These are phyloP conservation scores for Cyclaneusma minus DNA, from an alignment of 2,329 filamentous ascomycete genomes.

Conservation along the genomic window DNA sequence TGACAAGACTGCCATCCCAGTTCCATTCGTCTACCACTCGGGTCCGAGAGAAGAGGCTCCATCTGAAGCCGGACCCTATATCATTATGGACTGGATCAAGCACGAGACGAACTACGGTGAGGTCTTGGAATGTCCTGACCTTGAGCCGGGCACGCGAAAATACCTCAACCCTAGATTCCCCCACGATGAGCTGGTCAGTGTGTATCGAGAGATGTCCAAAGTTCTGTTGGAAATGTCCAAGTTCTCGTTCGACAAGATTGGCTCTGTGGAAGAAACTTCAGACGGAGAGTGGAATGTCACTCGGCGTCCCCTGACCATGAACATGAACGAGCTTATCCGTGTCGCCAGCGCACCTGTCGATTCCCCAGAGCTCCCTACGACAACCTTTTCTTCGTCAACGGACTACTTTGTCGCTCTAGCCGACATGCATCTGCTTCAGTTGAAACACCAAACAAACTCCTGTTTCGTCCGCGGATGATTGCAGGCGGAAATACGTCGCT, in stretches of 20 bases:
- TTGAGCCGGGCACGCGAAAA: constrained; percentile 12
- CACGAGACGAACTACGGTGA: constrained; percentile 10
- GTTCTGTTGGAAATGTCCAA: constrained; percentile 23
- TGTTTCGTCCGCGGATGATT: constrained; percentile 18
- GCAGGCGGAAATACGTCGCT: constrained; percentile 19
- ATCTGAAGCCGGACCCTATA: constrained; percentile 17
- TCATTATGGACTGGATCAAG: constrained; percentile 19
- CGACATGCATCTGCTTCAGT: constrained; percentile 24
- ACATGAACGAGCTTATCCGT: constrained; percentile 25
- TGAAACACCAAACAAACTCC: constrained; percentile 23
- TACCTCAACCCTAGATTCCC: constrained; percentile 20
- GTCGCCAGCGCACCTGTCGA: constrained; percentile 12
- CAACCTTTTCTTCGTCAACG: constrained; percentile 17
- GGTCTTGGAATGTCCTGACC: constrained; percentile 14
- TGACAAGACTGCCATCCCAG: constrained; percentile 11
- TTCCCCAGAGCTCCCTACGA: constrained; percentile 10
- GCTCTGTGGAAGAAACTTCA: constrained; percentile 18
- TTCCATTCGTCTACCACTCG: constrained; percentile 11
- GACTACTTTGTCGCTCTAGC: constrained; percentile 24
- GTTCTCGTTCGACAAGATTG: constrained; percentile 23
- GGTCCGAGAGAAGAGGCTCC: constrained; percentile 8
- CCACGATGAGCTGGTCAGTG: constrained; percentile 16
- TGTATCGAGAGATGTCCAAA: constrained; percentile 25
- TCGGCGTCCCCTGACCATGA: constrained; percentile 22
- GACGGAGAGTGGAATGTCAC: constrained; percentile 15